Evolutionary conservation across 1,139 yeast species (phyloP).

Genomic region (Suhomyces kunorum): DNA sequence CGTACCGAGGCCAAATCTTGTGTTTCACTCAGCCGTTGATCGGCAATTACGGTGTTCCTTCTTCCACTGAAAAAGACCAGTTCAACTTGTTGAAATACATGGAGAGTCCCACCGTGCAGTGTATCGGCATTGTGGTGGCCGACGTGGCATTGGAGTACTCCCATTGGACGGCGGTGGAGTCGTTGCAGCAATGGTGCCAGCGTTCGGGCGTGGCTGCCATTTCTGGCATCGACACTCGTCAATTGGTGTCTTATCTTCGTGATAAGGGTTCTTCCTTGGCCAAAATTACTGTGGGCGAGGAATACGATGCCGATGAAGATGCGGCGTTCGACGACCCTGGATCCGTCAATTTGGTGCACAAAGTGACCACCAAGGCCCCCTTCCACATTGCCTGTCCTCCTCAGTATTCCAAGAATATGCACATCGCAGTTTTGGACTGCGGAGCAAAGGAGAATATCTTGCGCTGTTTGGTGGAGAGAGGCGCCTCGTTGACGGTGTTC

Average conservation of each 20-base stretch:
- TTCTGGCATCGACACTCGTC: constrained; percentile 95
- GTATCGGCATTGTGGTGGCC: constrained; percentile 94
- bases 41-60: constrained; percentile 98
- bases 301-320: constrained; percentile 86
- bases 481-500: constrained; percentile 93
- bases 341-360: constrained; percentile 82
- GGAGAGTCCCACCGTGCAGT: constrained; percentile 89
- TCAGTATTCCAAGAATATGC: constrained; percentile 57
- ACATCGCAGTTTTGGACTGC: constrained; percentile 92
- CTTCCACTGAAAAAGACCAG: constrained; percentile 75
- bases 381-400: constrained; percentile 79
- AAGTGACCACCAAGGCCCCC: constrained; percentile 93
- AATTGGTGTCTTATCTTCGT: constrained; percentile 86
- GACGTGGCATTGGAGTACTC: constrained; percentile 94
- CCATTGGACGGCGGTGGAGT: constrained; percentile 99
- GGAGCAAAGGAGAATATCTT: constrained; percentile 97
- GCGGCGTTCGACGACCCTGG: constrained; percentile 95
- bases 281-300: constrained; percentile 85
- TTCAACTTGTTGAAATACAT: constrained; percentile 83
- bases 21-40: constrained; percentile 96
- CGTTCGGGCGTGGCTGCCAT: constrained; percentile 96
- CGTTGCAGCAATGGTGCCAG: constrained; percentile 92
- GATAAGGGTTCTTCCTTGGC: constrained; percentile 95
- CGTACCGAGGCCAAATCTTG: constrained; percentile 92
- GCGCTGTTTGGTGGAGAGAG: constrained; percentile 90